phyloP scores from a whole-genome alignment of 306 rosid species.

The Citrullus mucosospermus region DNA sequence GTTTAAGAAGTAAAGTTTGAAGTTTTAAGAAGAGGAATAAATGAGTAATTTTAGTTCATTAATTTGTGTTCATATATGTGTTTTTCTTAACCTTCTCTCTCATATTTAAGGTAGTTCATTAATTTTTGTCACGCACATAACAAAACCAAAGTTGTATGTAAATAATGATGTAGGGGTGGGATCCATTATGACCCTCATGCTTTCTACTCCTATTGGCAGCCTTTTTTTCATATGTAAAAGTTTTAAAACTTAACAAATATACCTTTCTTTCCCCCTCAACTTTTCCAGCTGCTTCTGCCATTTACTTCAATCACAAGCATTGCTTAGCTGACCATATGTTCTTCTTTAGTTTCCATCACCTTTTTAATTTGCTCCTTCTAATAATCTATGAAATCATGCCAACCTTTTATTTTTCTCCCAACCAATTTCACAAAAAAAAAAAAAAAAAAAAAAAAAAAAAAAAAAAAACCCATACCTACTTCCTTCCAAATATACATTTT shows the following conservation, averaged over 20 bases:
- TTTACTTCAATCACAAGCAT: slow-evolving; percentile 10
- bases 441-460: too few relatives aligned
- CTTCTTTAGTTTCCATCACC: neutral
- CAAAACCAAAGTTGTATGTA: neutral
- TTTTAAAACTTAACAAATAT: too few relatives aligned
- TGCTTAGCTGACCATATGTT: neutral
- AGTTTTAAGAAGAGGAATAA: too few relatives aligned
- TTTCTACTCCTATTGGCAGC: neutral
- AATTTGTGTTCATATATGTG: too few relatives aligned
- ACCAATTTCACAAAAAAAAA: neutral
- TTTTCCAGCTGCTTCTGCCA: neutral
- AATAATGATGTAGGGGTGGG: neutral
- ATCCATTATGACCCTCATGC: neutral
- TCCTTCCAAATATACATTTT: neutral
- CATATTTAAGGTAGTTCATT: too few relatives aligned
- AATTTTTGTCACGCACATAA: too few relatives aligned
- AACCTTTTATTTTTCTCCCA: neutral
- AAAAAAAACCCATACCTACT: neutral
- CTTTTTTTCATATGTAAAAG: neutral
- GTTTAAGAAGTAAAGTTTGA: too few relatives aligned
- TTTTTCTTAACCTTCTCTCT: too few relatives aligned
- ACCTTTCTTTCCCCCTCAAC: neutral
- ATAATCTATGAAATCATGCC: neutral
- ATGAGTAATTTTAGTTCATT: too few relatives aligned
- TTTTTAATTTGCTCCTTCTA: neutral